phyloP scores from a whole-genome alignment of 176 grass and related monocot species.

The Hordeum vulgare region DNA sequence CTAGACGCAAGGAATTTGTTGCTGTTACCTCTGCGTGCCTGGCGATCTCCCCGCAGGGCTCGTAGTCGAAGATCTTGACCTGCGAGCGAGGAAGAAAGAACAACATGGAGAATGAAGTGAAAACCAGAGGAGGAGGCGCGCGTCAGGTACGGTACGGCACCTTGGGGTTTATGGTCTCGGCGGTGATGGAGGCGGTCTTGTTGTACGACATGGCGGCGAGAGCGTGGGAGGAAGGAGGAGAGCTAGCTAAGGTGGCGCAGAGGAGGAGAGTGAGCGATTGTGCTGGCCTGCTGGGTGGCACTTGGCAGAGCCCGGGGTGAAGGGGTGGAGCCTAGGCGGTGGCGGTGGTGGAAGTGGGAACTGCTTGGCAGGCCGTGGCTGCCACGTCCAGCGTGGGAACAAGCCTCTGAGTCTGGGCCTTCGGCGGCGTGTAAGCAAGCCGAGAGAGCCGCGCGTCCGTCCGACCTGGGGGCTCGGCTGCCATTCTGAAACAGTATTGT shows the following conservation, averaged over 20 bases:
- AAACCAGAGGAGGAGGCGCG: no score
- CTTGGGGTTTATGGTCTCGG: conserved; percentile 49
- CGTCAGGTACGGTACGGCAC: neutral
- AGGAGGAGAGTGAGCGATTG: neutral
- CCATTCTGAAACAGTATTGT: no score
- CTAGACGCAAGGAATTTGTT: neutral
- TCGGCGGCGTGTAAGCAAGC: neutral
- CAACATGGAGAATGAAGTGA: neutral
- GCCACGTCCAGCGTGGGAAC: conserved; percentile 14
- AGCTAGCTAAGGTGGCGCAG: no score
- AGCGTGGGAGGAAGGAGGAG: neutral
- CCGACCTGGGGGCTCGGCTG: neutral
- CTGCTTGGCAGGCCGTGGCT: neutral
- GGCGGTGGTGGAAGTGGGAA: neutral
- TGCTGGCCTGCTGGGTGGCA: neutral
- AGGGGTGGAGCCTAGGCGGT: neutral
- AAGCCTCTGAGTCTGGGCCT: neutral
- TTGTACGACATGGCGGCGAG: conserved; percentile 41
- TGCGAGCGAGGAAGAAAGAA: neutral
- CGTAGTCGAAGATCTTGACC: conserved; percentile 55
- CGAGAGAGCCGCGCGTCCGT: neutral
- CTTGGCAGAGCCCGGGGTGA: neutral
- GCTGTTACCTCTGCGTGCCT: conserved; percentile 38
- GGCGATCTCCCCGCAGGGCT: conserved; percentile 52
- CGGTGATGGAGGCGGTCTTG: conserved; percentile 34